Conservation (phyloP, 768 basidiomycete species). For the Suillus paluster region DNA sequence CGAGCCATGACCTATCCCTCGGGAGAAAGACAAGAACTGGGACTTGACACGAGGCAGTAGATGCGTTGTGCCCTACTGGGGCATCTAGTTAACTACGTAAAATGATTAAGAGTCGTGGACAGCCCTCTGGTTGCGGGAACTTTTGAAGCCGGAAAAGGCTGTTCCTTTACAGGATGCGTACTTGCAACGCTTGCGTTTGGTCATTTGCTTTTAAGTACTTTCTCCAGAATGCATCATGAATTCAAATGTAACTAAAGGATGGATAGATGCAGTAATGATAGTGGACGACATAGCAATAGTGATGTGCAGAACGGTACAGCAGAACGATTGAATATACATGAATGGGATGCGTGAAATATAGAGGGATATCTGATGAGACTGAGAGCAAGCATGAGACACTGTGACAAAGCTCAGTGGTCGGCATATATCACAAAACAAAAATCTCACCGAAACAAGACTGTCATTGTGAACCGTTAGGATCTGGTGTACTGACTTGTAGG, state of each 20-base stretch:
- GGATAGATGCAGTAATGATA: slow-evolving; percentile 27
- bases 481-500: slow-evolving; percentile 55
- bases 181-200: not conserved
- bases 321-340: slow-evolving; percentile 32
- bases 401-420: slow-evolving; percentile 16
- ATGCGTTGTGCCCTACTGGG: slow-evolving; percentile 22
- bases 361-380: slow-evolving; percentile 31
- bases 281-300: slow-evolving; percentile 31
- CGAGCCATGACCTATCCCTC: slow-evolving; percentile 44
- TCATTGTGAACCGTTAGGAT: slow-evolving; percentile 35
- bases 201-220: not conserved
- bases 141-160: slow-evolving; percentile 3
- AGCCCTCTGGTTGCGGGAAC: slow-evolving; percentile 15
- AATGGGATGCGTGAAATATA: slow-evolving; percentile 28
- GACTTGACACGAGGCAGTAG: slow-evolving; percentile 21
- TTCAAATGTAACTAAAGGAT: slow-evolving; percentile 16
- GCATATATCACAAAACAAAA: not conserved
- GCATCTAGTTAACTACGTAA: slow-evolving; percentile 24
- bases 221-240: slow-evolving; percentile 22
- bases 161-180: not conserved
- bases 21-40: slow-evolving; percentile 20
- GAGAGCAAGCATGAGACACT: slow-evolving; percentile 25
- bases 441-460: slow-evolving; percentile 27
- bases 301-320: slow-evolving; percentile 26
- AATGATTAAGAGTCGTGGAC: slow-evolving; percentile 23